Evolutionary conservation across 2,329 filamentous ascomycete species (phyloP).

Genomic region (Ophiosphaerella korrae): DNA sequence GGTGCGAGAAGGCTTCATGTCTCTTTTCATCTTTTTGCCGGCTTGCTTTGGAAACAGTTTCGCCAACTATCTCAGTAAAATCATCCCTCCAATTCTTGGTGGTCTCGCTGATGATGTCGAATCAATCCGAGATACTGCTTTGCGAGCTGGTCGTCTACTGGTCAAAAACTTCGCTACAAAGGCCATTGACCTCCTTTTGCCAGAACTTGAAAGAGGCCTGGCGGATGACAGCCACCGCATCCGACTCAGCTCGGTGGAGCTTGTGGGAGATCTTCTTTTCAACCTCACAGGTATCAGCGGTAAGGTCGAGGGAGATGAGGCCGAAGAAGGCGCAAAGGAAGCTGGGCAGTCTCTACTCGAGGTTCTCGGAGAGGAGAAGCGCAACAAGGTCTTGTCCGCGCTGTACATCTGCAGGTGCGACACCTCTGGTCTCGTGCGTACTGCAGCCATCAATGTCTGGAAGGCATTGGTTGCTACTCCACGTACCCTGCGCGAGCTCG

Average conservation of each 20-base stretch:
- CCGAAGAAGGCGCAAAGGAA: constrained; percentile 81
- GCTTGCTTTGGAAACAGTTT: constrained; percentile 99
- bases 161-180: constrained; percentile 98
- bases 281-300: constrained; percentile 94
- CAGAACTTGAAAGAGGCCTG: constrained; percentile 92
- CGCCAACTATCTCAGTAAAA: constrained; percentile 89
- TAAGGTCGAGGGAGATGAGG: constrained; percentile 75
- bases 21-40: constrained; percentile 97
- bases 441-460: constrained; percentile 91
- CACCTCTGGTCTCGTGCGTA: constrained; percentile 87
- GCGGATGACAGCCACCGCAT: constrained; percentile 99
- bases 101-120: constrained; percentile 96
- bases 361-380: constrained; percentile 91
- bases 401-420: constrained; percentile 98
- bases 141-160: constrained; percentile 88
- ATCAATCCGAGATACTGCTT: constrained; percentile 93
- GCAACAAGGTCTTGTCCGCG: constrained; percentile 96
- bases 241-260: constrained; percentile 94
- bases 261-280: constrained; percentile 95
- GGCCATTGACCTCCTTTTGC: constrained; percentile 90
- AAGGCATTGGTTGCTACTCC: constrained; percentile 94
- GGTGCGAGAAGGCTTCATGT: constrained; percentile 98
- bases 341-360: constrained; percentile 92
- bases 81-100: constrained; percentile 92
- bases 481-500: constrained; percentile 89